phyloP scores from a whole-genome alignment of 2,329 filamentous ascomycete species.

The Sporothrix euskadiensis region DNA sequence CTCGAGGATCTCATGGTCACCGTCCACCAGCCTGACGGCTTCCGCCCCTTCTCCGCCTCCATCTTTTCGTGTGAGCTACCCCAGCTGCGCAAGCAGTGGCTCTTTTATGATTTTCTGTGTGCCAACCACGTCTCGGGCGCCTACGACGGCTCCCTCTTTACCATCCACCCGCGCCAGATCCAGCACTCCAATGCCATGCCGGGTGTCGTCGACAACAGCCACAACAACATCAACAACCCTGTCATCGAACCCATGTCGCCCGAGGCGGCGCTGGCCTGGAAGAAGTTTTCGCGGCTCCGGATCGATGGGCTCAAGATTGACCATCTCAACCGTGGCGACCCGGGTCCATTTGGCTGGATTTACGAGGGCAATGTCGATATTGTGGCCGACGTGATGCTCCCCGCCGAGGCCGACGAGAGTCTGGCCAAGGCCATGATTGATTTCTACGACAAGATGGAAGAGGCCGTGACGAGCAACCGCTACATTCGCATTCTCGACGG shows the following conservation, averaged over 20 bases:
- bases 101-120: conserved; percentile 96
- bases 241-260: conserved; percentile 23
- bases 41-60: conserved; percentile 93
- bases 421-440: conserved; percentile 95
- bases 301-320: conserved; percentile 95
- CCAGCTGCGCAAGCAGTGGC: conserved; percentile 89
- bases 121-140: conserved; percentile 96
- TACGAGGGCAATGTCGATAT: conserved; percentile 97
- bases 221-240: conserved; percentile 54
- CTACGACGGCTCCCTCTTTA: conserved; percentile 93
- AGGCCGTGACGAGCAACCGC: conserved; percentile 79
- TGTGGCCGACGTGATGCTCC: conserved; percentile 92
- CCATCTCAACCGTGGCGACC: conserved; percentile 88
- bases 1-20: conserved; percentile 91
- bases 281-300: conserved; percentile 88
- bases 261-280: conserved; percentile 63
- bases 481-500: conserved; percentile 61
- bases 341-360: conserved; percentile 97
- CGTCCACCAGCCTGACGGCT: conserved; percentile 83
- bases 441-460: conserved; percentile 94
- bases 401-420: conserved; percentile 81
- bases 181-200: conserved; percentile 65
- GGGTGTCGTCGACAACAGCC: conserved; percentile 53
- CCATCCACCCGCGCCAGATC: conserved; percentile 89
- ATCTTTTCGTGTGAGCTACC: conserved; percentile 96